Evolutionary conservation across 2,329 filamentous ascomycete genomes (phyloP).

Genomic region (Pseudonectria foliicola): DNA sequence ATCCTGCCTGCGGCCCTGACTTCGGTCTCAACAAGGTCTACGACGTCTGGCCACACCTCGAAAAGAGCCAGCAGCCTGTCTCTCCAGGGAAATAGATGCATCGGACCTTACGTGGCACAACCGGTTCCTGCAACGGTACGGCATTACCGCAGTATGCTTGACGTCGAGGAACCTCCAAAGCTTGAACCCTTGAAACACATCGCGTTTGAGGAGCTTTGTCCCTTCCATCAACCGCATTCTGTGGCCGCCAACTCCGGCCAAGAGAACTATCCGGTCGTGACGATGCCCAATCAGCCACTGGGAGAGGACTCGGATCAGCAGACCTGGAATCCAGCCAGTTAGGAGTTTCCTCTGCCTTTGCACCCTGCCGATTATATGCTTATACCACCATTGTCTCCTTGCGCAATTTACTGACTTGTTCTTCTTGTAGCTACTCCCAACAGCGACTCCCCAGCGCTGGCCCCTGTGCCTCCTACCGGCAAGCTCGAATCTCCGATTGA

Average conservation of each 20-base stretch:
- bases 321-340: constrained; percentile 23
- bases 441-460: constrained; percentile 36
- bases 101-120: constrained; percentile 4
- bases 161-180: constrained; percentile 41
- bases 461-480: constrained; percentile 34
- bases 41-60: constrained; percentile 10
- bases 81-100: constrained; percentile 7
- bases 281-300: background rate
- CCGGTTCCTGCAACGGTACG: constrained; percentile 16
- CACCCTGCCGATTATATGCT: constrained; percentile 8
- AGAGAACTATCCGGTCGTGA: constrained; percentile 1
- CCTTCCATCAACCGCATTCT: constrained; percentile 14
- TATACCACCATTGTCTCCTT: constrained; percentile 1
- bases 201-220: constrained; percentile 41
- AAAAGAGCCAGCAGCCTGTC: constrained; percentile 30
- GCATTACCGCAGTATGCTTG: constrained; percentile 47
- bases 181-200: constrained; percentile 37
- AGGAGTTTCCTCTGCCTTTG: constrained; percentile 25
- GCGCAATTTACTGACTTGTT: constrained; percentile 27
- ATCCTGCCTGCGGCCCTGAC: constrained; percentile 9
- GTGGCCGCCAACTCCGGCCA: constrained; percentile 11
- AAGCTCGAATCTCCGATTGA: constrained; percentile 27
- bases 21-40: constrained; percentile 9
- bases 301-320: background rate
- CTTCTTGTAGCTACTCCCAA: constrained; percentile 37